These are phyloP conservation scores for Pezicula carpinea DNA, from an alignment of 2,329 filamentous ascomycete species.

Conservation along the genomic window DNA sequence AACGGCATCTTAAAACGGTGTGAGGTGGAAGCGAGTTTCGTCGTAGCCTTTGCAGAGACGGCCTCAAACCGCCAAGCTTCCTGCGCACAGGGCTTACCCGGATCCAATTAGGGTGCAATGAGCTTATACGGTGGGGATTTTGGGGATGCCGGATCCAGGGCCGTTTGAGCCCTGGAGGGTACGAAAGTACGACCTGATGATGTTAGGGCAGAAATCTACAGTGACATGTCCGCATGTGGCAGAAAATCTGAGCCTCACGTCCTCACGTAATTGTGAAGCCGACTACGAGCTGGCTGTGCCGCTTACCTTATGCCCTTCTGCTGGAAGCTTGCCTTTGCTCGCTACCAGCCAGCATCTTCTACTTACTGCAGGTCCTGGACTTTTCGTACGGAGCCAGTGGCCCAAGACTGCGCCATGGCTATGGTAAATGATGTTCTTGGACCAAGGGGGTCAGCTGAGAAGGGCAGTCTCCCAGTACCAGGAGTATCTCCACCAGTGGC, in stretches of 20 bases:
- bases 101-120: conserved; percentile 6
- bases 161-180: too few relatives aligned
- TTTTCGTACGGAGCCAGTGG: too few relatives aligned
- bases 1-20: conserved; percentile 27
- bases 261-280: too few relatives aligned
- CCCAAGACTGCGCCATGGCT: too few relatives aligned
- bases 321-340: too few relatives aligned
- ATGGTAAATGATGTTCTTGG: not conserved
- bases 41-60: conserved; percentile 14
- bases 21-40: conserved; percentile 38
- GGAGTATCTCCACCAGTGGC: not conserved
- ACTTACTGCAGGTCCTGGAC: too few relatives aligned
- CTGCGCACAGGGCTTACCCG: conserved; percentile 11
- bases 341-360: too few relatives aligned
- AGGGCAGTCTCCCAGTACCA: not conserved
- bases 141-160: not conserved
- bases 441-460: not conserved
- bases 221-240: too few relatives aligned
- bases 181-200: not conserved
- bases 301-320: too few relatives aligned
- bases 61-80: conserved; percentile 25
- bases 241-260: too few relatives aligned
- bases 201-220: too few relatives aligned
- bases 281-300: not conserved
- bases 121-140: conserved; percentile 11